phyloP scores from a whole-genome alignment of 2,329 filamentous ascomycete genomes.

The Alternaria sp. region DNA sequence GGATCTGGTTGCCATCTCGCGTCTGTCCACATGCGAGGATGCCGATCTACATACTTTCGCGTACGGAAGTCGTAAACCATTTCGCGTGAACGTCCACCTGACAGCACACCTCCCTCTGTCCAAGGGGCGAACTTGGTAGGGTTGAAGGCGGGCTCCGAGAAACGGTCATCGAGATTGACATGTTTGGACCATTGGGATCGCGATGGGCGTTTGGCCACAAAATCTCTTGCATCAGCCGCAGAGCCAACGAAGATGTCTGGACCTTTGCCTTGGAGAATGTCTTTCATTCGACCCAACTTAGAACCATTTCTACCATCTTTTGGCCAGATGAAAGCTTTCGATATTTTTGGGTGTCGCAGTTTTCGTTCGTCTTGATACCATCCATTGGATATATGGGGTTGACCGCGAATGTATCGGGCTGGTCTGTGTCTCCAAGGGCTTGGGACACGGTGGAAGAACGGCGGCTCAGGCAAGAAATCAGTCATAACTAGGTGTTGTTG shows the following conservation, averaged over 20 bases:
- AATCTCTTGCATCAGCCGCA: conserved; percentile 48
- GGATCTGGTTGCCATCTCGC: conserved; percentile 41
- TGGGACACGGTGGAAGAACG: conserved; percentile 6
- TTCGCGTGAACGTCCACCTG: conserved; percentile 24
- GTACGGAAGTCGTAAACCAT: conserved; percentile 50
- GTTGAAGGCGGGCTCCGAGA: conserved; percentile 21
- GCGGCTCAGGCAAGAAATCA: not conserved
- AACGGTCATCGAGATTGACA: conserved; percentile 38
- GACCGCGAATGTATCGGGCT: conserved; percentile 30
- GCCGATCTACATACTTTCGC: conserved; percentile 41
- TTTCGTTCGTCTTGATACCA: conserved; percentile 40
- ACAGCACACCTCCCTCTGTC: conserved; percentile 22
- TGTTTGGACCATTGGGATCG: conserved; percentile 50
- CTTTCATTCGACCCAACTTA: conserved; percentile 53
- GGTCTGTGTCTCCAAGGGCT: conserved; percentile 25
- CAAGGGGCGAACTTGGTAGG: conserved; percentile 26
- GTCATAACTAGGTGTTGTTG: conserved; percentile 4
- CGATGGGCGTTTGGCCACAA: conserved; percentile 50
- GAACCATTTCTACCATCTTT: conserved; percentile 54
- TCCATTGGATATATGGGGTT: conserved; percentile 15
- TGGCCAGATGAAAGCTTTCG: conserved; percentile 56
- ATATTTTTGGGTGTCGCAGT: conserved; percentile 38
- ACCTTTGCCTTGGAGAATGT: conserved; percentile 53
- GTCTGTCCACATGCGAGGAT: conserved; percentile 44
- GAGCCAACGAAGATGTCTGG: conserved; percentile 58